Evolutionary conservation across 768 basidiomycete genomes (phyloP).

Genomic region (Russula compacta): DNA sequence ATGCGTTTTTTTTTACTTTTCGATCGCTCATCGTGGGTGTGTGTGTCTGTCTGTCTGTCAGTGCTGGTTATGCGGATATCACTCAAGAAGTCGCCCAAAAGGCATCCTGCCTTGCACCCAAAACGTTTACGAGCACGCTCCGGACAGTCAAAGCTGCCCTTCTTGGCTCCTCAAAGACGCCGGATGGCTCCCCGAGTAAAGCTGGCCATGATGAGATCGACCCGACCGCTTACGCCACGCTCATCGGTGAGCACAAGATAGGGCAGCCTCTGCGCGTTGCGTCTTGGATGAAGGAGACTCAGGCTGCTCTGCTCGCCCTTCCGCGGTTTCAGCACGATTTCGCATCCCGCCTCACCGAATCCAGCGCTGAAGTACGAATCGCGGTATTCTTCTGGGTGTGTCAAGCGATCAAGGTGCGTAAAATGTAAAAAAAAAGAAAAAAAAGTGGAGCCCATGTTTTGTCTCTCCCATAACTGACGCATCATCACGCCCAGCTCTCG

Average conservation of each 20-base stretch:
- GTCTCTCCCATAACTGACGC: background rate
- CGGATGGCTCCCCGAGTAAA: conserved; percentile 1
- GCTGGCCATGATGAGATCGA: conserved; percentile 19
- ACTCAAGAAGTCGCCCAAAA: conserved; percentile 26
- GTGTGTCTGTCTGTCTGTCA: no score
- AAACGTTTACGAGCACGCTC: conserved; percentile 23
- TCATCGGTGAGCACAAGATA: conserved; percentile 8
- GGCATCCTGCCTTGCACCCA: conserved; percentile 27
- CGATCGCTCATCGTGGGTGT: background rate
- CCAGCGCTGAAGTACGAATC: conserved; percentile 2
- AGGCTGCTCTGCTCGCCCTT: conserved; percentile 4
- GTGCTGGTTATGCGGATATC: conserved; percentile 26
- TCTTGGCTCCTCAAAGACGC: background rate
- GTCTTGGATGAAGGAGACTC: conserved; percentile 15
- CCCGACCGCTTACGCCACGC: conserved; percentile 24
- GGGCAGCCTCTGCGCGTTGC: conserved; percentile 12
- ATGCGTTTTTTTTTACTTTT: background rate
- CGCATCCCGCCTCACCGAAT: background rate
- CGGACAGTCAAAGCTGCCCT: conserved; percentile 24
- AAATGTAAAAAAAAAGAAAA: no score
- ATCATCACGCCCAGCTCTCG: background rate
- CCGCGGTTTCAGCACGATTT: conserved; percentile 2
- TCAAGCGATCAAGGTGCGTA: conserved; percentile 14
- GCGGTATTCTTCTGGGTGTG: conserved; percentile 18
- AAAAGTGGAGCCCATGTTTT: no score